These are phyloP conservation scores for Verticillium tricorpus DNA, from an alignment of 2,329 filamentous ascomycete species.

Conservation along the genomic window DNA sequence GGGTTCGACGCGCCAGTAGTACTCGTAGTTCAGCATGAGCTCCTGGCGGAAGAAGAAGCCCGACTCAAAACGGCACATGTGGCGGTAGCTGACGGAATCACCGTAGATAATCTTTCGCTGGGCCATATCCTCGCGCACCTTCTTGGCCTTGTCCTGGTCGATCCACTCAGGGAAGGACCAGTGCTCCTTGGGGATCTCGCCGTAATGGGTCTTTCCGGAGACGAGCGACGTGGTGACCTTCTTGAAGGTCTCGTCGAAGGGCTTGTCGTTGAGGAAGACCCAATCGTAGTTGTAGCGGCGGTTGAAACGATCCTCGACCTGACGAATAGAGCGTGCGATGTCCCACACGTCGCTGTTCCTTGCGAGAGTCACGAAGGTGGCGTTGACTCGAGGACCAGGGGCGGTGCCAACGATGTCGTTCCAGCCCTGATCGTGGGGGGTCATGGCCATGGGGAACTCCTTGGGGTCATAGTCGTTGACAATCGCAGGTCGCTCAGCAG, in stretches of 20 bases:
- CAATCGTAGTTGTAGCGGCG: slow-evolving; percentile 95
- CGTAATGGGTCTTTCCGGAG: slow-evolving; percentile 91
- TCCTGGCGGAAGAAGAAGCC: slow-evolving; percentile 98
- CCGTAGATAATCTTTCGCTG: slow-evolving; percentile 97
- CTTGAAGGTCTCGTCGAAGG: slow-evolving; percentile 91
- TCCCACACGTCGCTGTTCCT: slow-evolving; percentile 95
- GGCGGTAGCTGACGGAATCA: slow-evolving; percentile 92
- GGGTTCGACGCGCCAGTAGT: slow-evolving; percentile 99
- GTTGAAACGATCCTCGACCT: slow-evolving; percentile 98
- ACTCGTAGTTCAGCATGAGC: slow-evolving; percentile 94
- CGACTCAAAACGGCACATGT: slow-evolving; percentile 99
- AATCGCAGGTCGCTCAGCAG: slow-evolving; percentile 17
- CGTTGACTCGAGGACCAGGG: slow-evolving; percentile 79
- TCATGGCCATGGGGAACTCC: slow-evolving; percentile 47
- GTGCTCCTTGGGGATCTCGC: slow-evolving; percentile 83
- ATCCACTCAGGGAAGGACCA: slow-evolving; percentile 98
- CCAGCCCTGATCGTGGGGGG: slow-evolving; percentile 48
- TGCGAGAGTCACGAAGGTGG: slow-evolving; percentile 93
- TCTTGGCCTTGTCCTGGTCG: slow-evolving; percentile 86
- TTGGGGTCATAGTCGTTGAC: slow-evolving; percentile 29
- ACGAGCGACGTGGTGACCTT: slow-evolving; percentile 83
- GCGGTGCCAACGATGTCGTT: slow-evolving; percentile 47
- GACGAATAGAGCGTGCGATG: slow-evolving; percentile 90
- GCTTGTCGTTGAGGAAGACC: slow-evolving; percentile 97
- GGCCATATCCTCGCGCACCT: slow-evolving; percentile 91